Evolutionary conservation across 495 filamentous ascomycete genomes (phyloP), one percentile per base, ranked within the genome.

Genomic region (Glarea lozoyensis): DNA sequence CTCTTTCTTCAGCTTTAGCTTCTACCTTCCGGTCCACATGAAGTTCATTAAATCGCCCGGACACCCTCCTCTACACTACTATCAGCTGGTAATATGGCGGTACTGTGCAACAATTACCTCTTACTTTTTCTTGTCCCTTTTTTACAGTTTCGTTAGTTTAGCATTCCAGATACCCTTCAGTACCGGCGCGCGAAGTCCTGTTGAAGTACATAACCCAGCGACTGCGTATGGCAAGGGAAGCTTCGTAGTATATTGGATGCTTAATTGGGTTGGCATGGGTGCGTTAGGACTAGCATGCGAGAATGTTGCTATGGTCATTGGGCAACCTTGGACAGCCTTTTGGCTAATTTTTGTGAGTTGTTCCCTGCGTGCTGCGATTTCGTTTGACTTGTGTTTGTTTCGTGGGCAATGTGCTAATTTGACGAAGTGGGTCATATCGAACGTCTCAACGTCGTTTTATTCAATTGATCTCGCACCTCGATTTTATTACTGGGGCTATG

Each of bases 231-330:
- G 70, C 2, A 57, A 65, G 15, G 79, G 65, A 11, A 79, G 73
- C 0, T 85, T 86, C 40, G 59, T 73, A 0, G 78, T 85, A 0
- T 85, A 81, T 54, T 85, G 80, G 80, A 84, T 85, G 80, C 58
- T 84, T 13, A 86, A 85, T 48, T 85, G 68, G 60, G 61, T 78
- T 1, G 81, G 82, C 3, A 85, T 86, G 81, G 66, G 65, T 15
- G 77, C 78, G 0, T 53, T 86, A 9, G 80, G 82, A 0, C 61
- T 85, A 3, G 79, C 81, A 0, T 82, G 78, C 45, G 80, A 85
- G 65, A 86, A 85, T 49, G 78, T 81, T 53, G 78, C 73, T 0
- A 86, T 85, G 79, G 49, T 84, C 11, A 54, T 84, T 2, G 81
- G 82, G 0, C 63, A 71, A 42, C 81, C 79, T 0, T 86, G 75